Evolutionary conservation across 1,284 basidiomycete genomes (phyloP), one percentile per base, ranked within the genome.

Genomic region (Kwoniella shivajii): DNA sequence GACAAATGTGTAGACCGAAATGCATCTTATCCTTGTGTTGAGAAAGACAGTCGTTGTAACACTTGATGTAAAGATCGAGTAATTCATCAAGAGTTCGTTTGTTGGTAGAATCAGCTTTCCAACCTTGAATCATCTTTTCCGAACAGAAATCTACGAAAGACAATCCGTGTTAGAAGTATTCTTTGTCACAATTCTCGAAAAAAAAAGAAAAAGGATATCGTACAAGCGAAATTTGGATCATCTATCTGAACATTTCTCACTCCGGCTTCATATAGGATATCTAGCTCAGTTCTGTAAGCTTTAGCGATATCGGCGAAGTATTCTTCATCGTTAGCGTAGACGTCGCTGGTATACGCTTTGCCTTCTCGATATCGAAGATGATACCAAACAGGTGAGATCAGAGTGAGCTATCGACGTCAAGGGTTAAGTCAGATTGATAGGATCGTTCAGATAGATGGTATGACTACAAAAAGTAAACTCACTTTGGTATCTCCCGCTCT

Each of bases 321-420:
- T 31, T 65, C 66, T 34, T 70, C 63, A 37, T 71, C 48, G 52
- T 64, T 64, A 18, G 59, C 50, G 59, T 68, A 73, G 26, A 56
- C 54, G 29, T 49, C 54, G 24, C 48, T n/a, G 7, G 61, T 56
- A 55, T 59, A 63, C 29, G 61, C 64, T 26, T 71, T 60, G 34
- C 63, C 64, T 48, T 69, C 65, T 31, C 57, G 56, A 63, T 73
- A 68, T 16, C 71, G 84, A 50, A 88, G 82, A 71, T 88, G 87
- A 74, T 85, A 88, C 88, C 87, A 89, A 24, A 85, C 84, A 3
- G 88, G 88, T 0, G 86, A 84, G 63, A 85, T 87, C 74, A 90
- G 83, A 9, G 87, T 89, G 59, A 90, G 74, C 74, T 90, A 90
- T 72, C 89, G 7, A 13, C 26, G 34, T n/a, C n/a, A n/a, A n/a